Evolutionary conservation across 2,329 filamentous ascomycete genomes (phyloP).

Genomic region (Aspergillus fumigatus): DNA sequence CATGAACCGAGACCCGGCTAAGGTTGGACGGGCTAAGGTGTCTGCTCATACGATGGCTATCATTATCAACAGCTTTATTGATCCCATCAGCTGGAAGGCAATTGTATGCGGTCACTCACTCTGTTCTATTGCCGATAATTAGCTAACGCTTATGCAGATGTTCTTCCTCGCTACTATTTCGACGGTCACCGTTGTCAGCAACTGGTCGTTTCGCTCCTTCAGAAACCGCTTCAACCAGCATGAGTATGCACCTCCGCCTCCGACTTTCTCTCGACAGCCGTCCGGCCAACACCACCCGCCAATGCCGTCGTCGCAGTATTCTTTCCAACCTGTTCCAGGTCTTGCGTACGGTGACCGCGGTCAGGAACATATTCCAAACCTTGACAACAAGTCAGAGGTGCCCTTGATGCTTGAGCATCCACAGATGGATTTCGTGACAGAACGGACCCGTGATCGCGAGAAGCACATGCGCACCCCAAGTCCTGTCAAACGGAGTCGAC

Average conservation of each 20-base stretch:
- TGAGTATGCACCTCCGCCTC: constrained; percentile 20
- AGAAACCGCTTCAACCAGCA: constrained; percentile 32
- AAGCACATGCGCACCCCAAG: constrained; percentile 35
- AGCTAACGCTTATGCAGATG: constrained; percentile 25
- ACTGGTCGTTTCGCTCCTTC: constrained; percentile 57
- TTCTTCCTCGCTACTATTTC: constrained; percentile 39
- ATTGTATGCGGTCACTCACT: constrained; percentile 48
- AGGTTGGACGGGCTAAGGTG: constrained; percentile 73
- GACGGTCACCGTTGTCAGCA: constrained; percentile 53
- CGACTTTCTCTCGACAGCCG: constrained; percentile 20
- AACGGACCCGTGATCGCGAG: constrained; percentile 28
- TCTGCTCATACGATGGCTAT: constrained; percentile 84
- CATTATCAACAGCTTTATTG: constrained; percentile 91
- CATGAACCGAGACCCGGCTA: constrained; percentile 77
- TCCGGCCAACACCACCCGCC: constrained; percentile 18
- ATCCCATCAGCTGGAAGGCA: constrained; percentile 81
- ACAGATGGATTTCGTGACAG: constrained; percentile 27
- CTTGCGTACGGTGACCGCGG: constrained; percentile 22
- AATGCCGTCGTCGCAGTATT: constrained; percentile 19
- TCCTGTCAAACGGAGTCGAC: constrained; percentile 28
- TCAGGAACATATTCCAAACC: constrained; percentile 10
- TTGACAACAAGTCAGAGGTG: constrained; percentile 23
- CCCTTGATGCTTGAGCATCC: constrained; percentile 30
- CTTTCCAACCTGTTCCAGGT: constrained; percentile 24
- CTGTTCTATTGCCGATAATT: not conserved